Conservation (phyloP, 345 rosid species). For the Gossypium raimondii region DNA sequence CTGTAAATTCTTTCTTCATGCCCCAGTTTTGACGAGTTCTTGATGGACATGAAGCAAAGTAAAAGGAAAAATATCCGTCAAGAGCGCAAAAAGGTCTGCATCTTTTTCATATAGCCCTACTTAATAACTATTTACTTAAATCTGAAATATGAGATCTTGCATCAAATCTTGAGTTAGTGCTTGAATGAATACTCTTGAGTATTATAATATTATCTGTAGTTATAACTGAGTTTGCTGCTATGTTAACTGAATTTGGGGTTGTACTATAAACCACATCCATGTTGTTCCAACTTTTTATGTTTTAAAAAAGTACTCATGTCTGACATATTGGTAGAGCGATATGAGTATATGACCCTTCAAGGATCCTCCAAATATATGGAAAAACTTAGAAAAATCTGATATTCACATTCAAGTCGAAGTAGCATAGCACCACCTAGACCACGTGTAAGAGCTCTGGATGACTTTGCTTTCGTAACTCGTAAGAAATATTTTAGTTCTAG, state of each 20-base stretch:
- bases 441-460: not conserved
- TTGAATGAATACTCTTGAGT: not conserved
- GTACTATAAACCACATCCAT: not conserved
- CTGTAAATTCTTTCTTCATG: slow-evolving; percentile 13
- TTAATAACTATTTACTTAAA: not conserved
- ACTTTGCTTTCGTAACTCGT: not conserved
- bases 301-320: too few species aligned
- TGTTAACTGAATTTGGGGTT: not conserved
- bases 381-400: too few species aligned
- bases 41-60: slow-evolving; percentile 93
- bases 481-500: not conserved
- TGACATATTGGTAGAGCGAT: too few species aligned
- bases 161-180: not conserved
- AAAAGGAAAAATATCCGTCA: slow-evolving; percentile 90
- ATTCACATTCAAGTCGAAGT: too few species aligned
- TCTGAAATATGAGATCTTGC: not conserved
- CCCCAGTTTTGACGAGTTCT: slow-evolving; percentile 86
- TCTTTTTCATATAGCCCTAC: not conserved
- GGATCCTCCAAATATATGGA: too few species aligned
- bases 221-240: not conserved
- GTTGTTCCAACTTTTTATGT: not conserved
- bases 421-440: not conserved
- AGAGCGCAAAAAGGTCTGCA: slow-evolving; percentile 37
- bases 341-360: too few species aligned
- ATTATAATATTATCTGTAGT: not conserved